Conservation (phyloP, 495 filamentous ascomycete species). For the Rhizodiscina lignyota region DNA sequence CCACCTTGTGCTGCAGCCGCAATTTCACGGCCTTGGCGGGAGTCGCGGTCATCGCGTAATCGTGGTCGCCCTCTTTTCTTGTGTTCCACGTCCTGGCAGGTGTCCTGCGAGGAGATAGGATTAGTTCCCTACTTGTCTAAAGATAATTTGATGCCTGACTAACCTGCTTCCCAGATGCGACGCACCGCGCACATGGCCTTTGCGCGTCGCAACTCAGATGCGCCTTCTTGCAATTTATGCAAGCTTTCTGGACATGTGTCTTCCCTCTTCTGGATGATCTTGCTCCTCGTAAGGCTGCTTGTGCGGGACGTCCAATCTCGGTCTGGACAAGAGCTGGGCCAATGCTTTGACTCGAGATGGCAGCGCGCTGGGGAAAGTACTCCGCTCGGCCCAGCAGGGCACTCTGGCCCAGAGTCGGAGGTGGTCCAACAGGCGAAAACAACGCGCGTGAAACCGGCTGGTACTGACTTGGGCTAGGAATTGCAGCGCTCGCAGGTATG, state of each 20-base stretch:
- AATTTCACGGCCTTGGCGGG: too few species aligned
- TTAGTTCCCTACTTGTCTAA: not conserved
- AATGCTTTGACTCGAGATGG: too few species aligned
- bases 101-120: slow-evolving; percentile 33
- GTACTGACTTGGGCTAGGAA: too few species aligned
- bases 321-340: too few species aligned
- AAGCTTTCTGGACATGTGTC: slow-evolving; percentile 90
- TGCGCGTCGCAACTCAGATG: slow-evolving; percentile 68
- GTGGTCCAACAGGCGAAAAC: too few species aligned
- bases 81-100: slow-evolving; percentile 90
- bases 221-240: slow-evolving; percentile 93
- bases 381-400: too few species aligned
- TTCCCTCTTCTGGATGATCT: slow-evolving; percentile 74
- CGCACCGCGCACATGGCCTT: slow-evolving; percentile 44
- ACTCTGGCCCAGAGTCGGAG: too few species aligned
- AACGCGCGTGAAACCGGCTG: too few species aligned
- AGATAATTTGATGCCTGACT: slow-evolving; percentile 12
- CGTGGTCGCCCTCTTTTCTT: slow-evolving; percentile 90
- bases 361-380: too few species aligned
- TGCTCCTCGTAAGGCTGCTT: slow-evolving; percentile 7
- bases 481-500: too few species aligned
- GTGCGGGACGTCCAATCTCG: too few species aligned
- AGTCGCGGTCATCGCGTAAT: slow-evolving; percentile 63
- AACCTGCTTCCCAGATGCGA: slow-evolving; percentile 49
- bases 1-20: too few species aligned